phyloP scores from a whole-genome alignment of 2,329 filamentous ascomycete genomes.

The Zarea fungicola region DNA sequence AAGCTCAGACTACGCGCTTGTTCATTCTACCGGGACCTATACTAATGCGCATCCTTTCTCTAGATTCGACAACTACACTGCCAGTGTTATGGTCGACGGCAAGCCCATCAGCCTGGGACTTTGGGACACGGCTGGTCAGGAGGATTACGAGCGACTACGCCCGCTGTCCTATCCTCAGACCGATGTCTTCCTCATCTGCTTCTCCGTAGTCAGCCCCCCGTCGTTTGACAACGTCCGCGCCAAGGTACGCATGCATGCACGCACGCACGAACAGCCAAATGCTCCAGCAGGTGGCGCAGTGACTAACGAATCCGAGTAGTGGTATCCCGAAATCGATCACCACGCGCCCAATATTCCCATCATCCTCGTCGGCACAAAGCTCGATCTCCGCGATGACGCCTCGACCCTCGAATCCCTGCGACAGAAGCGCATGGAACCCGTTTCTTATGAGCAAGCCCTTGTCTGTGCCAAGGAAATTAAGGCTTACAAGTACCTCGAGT shows the following conservation, averaged over 20 bases:
- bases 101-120: slow-evolving; percentile 95
- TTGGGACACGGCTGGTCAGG: slow-evolving; percentile 98
- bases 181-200: slow-evolving; percentile 97
- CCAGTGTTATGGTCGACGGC: slow-evolving; percentile 97
- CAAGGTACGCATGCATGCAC: slow-evolving; percentile 59
- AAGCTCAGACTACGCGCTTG: too few species aligned
- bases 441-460: slow-evolving; percentile 88
- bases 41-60: slow-evolving; percentile 17
- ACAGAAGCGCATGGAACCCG: slow-evolving; percentile 94
- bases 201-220: slow-evolving; percentile 94
- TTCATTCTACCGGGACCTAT: too few species aligned
- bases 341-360: slow-evolving; percentile 94
- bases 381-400: slow-evolving; percentile 88
- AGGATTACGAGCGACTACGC: slow-evolving; percentile 94
- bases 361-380: slow-evolving; percentile 94
- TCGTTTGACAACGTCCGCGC: slow-evolving; percentile 99
- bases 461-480: slow-evolving; percentile 88
- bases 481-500: slow-evolving; percentile 96
- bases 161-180: slow-evolving; percentile 97
- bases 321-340: slow-evolving; percentile 96
- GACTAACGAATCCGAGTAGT: slow-evolving; percentile 50
- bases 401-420: slow-evolving; percentile 75
- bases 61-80: slow-evolving; percentile 98
- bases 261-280: too few species aligned
- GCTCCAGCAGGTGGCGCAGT: too few species aligned